Conservation (phyloP, 75 land plant species). For the Selaginella tamariscina region DNA sequence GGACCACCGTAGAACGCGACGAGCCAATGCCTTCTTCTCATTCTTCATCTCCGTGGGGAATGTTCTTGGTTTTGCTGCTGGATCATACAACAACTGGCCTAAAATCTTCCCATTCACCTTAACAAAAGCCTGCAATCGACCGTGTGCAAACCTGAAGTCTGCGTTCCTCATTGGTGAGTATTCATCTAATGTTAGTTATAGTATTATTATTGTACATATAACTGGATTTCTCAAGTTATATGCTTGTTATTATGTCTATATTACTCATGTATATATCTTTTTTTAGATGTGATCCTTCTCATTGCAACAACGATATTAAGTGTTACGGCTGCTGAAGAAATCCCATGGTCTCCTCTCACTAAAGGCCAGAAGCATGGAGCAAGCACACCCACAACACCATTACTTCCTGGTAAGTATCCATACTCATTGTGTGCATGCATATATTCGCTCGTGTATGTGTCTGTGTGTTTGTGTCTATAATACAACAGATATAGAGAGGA, state of each 20-base stretch:
- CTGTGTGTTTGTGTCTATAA: too few species aligned
- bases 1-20: background rate
- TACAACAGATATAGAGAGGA: too few species aligned
- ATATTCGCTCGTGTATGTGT: too few species aligned
- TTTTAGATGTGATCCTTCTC: conserved; percentile 5
- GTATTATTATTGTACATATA: too few species aligned
- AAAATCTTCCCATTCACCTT: conserved; percentile 1
- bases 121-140: conserved; percentile 2
- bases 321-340: conserved; percentile 11
- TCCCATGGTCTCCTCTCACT: background rate
- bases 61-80: conserved; percentile 2
- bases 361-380: background rate
- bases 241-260: too few species aligned
- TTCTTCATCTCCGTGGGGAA: conserved; percentile 2
- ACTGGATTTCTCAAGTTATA: too few species aligned
- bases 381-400: background rate
- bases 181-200: too few species aligned
- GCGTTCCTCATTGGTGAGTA: background rate
- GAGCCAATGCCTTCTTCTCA: conserved; percentile 6
- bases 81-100: conserved; percentile 7
- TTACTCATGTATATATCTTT: too few species aligned
- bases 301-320: conserved; percentile 3
- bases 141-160: conserved; percentile 9
- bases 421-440: too few species aligned
- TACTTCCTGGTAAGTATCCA: background rate